Evolutionary conservation across 2,329 filamentous ascomycete species (phyloP), one percentile per base, ranked within the genome.

Genomic region (Penicillium rolfsii): DNA sequence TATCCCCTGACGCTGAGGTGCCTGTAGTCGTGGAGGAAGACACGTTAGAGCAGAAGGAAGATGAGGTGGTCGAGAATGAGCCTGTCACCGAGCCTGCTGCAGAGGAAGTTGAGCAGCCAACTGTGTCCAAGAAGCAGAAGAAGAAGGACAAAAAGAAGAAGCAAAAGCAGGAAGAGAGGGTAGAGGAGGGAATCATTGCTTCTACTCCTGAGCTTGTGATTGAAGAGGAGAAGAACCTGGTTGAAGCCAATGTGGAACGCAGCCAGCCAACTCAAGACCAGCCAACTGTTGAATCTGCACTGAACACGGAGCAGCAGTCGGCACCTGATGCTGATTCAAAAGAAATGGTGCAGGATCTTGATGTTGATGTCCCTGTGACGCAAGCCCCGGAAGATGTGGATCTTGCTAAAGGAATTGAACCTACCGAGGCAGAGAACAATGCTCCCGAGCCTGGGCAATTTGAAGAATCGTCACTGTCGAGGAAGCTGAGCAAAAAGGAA

Each of bases 401-500:
- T n/a, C 16, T 9, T 2, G n/a, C 52, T 2, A 35, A 52, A 22
- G 54, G 56, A 5, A 9, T 38, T 24, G 52, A 63, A 16, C 19
- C 58, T 24, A 48, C 26, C 11, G 46, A 62, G 14, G 59, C 53
- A 19, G 55, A 55, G 33, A 26, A n/a, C 14, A 16, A 55, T 49
- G 38, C 36, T 16, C 33, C 52, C 5, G 43, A 63, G 4, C 16
- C 52, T 4, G 64, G 61, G 35, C 36, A 58, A 14, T 5, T 48
- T 12, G 64, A 66, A 40, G 33, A 54, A 12, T 30, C 59, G 5
- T 33, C 52, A 1, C 28, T 61, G 7, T 59, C 60, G 19, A 66
- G 61, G 40, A 70, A 71, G 35, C 52, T 65, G 55, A 70, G 65
- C 60, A 73, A 73, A 54, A 73, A 73, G 35, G 63, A 72, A 36